Base-by-base conservation (phyloP, 1,284 basidiomycete genomes). In the Ganoderma leucocontextum region DNA sequence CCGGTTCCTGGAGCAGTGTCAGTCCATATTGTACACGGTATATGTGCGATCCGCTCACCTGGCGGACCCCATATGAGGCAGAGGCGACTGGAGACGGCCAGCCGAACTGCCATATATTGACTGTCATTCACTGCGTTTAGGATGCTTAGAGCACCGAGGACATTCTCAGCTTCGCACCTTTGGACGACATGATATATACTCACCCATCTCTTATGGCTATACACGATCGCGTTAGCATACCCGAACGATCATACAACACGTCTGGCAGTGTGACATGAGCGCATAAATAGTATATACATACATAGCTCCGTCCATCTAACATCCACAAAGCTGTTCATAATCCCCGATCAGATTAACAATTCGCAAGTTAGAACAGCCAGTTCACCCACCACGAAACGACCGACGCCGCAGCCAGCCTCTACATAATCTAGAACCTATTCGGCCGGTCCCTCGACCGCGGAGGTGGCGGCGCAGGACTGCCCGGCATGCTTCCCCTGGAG, bases 401-500 rank as follows among this genome's bases (percentile, higher is more conserved):
- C 33, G 29, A 25, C 25, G 13, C 22, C 4, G 25, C 25, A 52
- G 15, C 35, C 55, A 79, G 77, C 79, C 79, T 79, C 25, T 12
- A 78, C 78, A 59, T 81, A 78, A 22, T 9, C n/a, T n/a, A 47
- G 44, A 47, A 22, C 59, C 80, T 62, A 63, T 70, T 72, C 25
- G 79, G 78, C 19, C 91, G 81, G 76, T 91, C 89, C 47, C 82
- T 82, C 64, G 91, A 91, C 60, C 91, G 86, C 2, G 91, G 89
- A 5, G 87, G 89, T 5, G 86, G 85, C 35, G 80, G 79, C 17
- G 82, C 83, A 12, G 82, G 82, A 65, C 77, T 80, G 25, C 68
- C 70, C 7, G 79, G 72, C n/a, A 78, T 74, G 1, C 77, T 71
- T 19, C 85, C 77, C 62, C 79, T 77, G 0, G 81, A 79, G 65